Percentiles rank a stretch among this genome's conserved stretches.
Conservation (phyloP, 257 asterid species). For the Jacaranda mimosifolia region DNA sequence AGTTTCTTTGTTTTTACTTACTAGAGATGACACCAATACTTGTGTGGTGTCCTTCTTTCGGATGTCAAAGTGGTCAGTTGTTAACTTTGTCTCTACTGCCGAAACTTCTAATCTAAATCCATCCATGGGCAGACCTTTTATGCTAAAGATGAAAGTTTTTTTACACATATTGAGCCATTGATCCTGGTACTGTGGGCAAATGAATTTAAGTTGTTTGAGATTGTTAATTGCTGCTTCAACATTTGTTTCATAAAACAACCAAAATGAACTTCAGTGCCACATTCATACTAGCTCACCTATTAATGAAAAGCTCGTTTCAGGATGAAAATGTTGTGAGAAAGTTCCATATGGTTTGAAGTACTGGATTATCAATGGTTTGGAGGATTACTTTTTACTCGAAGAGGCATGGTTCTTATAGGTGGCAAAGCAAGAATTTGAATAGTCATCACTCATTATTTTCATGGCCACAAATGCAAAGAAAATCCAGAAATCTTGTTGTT, state of each 20-base stretch:
- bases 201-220: slow-evolving; percentile 1
- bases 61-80: slow-evolving; percentile 60
- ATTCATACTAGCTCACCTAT: not conserved
- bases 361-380: slow-evolving; percentile 31
- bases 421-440: slow-evolving; percentile 57
- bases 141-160: slow-evolving; percentile 63
- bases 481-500: slow-evolving; percentile 24
- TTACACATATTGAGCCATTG: not conserved
- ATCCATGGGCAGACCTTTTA: slow-evolving; percentile 47
- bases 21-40: slow-evolving; percentile 33
- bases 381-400: slow-evolving; percentile 21
- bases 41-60: slow-evolving; percentile 39
- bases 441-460: slow-evolving; percentile 49
- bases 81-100: slow-evolving; percentile 51
- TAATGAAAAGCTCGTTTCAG: slow-evolving; percentile 51
- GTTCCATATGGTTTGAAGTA: slow-evolving; percentile 56
- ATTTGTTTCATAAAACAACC: too few species aligned
- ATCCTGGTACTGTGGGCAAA: slow-evolving; percentile 3
- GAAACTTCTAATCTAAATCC: slow-evolving; percentile 52
- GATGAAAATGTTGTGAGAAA: slow-evolving; percentile 52
- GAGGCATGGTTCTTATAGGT: slow-evolving; percentile 46
- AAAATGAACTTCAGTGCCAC: not conserved
- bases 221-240: slow-evolving; percentile 15
- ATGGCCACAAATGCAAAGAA: slow-evolving; percentile 37
- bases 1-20: slow-evolving; percentile 17